Evolutionary conservation across 805 yeast species (phyloP), one percentile per base, ranked within the genome.

Genomic region (Cyberlindnera petersonii): DNA sequence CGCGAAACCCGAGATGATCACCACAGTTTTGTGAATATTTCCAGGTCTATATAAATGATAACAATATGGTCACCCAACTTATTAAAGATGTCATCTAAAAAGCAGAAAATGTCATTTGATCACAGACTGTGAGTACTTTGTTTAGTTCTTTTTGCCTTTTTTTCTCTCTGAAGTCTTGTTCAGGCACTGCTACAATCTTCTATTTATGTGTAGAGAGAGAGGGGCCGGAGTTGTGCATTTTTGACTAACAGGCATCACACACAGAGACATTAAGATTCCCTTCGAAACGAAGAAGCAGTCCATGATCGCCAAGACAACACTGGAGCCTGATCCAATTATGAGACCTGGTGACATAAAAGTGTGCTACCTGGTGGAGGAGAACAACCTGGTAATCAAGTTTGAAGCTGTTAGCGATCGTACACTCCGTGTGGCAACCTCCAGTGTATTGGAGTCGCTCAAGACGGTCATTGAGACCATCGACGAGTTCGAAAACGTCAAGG

Each of bases 391-490:
- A 2, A 72, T 79, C 21, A 46, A 52, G 1, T 84, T 86, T 48
- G 58, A 64, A 7, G 86, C 87, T 2, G 67, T 69, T 0, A 79
- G 85, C 35, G 94, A 84, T 48, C 66, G 96, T 31, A 79, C 79
- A 6, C 71, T 88, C 36, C 67, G 97, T 45, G 95, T 87, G 6
- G 94, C 94, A 8, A 86, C 84, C 15, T 86, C 87, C 60, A 82
- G 82, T 47, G 74, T 84, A 14, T 66, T 89, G 39, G 96, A 87
- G 55, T 81, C 80, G 46, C 59, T 86, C 40, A 82, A 82, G 53
- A 79, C 93, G 1, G 74, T 84, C 3, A 65, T 87, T 2, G 96
- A 88, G 64, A 81, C 94, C 40, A 65, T 87, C 49, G 94, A 86
- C 41, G 83, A 77, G 56, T 77, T 83, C 57, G 79, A 71, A 19